Base-by-base conservation (phyloP, 208 protist genomes). In the Acanthamoeba pearcei region DNA sequence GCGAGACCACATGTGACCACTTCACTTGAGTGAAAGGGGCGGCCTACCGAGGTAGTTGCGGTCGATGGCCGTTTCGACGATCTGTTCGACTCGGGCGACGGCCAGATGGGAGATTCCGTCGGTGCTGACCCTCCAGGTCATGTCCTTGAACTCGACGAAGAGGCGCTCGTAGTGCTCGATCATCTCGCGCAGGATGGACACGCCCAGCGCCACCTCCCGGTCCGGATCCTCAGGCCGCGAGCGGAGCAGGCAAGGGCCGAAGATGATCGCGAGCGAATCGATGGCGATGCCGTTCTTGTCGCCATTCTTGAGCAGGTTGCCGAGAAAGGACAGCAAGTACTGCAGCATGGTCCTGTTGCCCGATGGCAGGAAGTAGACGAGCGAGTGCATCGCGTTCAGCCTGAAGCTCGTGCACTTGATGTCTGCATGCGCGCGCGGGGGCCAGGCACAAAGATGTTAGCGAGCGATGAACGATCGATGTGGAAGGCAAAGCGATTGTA, bases 281-380 rank as follows among this genome's bases (percentile, higher is more conserved):
- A 86, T 42, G 51, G 27, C 32, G 78, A 86, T 55, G 42, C 78
- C 78, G n/a, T 86, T 86, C n/a, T 29, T 42, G n/a, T 57, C 78
- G 13, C 49, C 38, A 17, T 86, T 86, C 49, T 86, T 57, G n/a
- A 86, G 78, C 24, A 86, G 78, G 24, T 57, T 62, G 78, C 9
- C 4, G n/a, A 86, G 78, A 19, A 86, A 86, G n/a, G 78, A 86
- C 27, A 86, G 51, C 78, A 86, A 19, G 19, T 86, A 86, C 10
- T 86, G 78, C 17, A 86, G 49, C 78, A 86, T 86, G 22, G 78
- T 86, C n/a, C 49, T 4, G 51, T 86, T 86, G 42, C 78, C 78
- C 42, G 78, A 86, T 5, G 78, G 78, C n/a, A 86, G 29, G 12
- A 62, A 64, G 24, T 55, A 24, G 51, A 86, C 49, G 27, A 86